Evolutionary conservation across 257 asterid species (phyloP).

Genomic region (Capsicum chinense): DNA sequence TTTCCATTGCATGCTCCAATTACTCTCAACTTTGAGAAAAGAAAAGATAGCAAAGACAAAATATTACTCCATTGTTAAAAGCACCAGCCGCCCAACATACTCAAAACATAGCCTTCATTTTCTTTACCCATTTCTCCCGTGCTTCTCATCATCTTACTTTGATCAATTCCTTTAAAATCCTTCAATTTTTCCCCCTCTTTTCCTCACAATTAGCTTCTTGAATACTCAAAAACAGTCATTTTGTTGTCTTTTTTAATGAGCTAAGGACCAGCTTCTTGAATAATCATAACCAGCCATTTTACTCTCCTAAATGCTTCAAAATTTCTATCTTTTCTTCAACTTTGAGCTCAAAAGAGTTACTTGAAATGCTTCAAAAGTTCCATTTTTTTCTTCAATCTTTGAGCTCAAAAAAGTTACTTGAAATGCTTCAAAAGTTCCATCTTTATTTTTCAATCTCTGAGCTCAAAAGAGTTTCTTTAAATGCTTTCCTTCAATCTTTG

Average conservation of each 20-base stretch:
- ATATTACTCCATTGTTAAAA: not conserved
- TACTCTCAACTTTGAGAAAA: slow-evolving; percentile 2
- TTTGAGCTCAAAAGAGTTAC: too few relatives aligned
- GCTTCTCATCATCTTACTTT: slow-evolving; percentile 15
- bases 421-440: not conserved
- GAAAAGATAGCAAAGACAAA: not conserved
- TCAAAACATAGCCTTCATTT: slow-evolving; percentile 6
- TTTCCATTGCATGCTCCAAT: not conserved
- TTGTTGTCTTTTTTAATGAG: not conserved
- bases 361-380: too few relatives aligned
- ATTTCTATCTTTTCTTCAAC: too few relatives aligned
- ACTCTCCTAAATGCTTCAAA: too few relatives aligned
- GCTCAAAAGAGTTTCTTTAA: not conserved
- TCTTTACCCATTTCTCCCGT: not conserved
- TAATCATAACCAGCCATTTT: too few relatives aligned
- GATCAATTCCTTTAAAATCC: not conserved
- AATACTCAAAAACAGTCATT: not conserved
- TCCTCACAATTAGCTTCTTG: not conserved
- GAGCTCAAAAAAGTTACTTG: not conserved
- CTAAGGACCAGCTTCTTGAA: not conserved
- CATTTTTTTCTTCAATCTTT: too few relatives aligned
- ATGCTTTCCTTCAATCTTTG: not conserved
- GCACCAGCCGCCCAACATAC: not conserved
- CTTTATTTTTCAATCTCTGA: not conserved
- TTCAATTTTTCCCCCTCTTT: not conserved